Evolutionary conservation across 2,329 filamentous ascomycete species (phyloP), one percentile per base, ranked within the genome.

Genomic region (Apiospora phragmitis): DNA sequence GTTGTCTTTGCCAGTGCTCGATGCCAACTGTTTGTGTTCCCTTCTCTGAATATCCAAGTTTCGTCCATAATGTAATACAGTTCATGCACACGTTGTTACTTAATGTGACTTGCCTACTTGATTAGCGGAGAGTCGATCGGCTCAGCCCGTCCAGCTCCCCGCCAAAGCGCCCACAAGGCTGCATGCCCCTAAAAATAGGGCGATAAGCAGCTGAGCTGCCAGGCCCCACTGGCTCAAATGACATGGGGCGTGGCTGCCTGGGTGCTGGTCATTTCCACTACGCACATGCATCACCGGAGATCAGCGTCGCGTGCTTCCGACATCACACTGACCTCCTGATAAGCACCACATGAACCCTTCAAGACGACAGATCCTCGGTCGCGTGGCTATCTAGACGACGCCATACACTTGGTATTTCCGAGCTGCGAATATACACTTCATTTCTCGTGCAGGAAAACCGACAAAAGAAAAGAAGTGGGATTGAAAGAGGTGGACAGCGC

Each of bases 151-250:
- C 49, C 29, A 21, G 51, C 7, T 29, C 55, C 55, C 55, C 51
- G 18, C 51, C 29, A 62, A 38, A 38, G 29, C 55, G 29, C 9
- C 55, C 55, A 38, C 32, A 62, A 62, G 55, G 55, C 55, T 62
- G 55, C 55, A 62, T 62, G 55, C 55, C 55, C 55, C 55, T 62
- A 62, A 62, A 62, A 62, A 62, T 62, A 62, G 55, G 55, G 43
- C 55, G 55, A 62, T 12, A 62, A 24, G 32, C 55, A 59, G 11
- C 51, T 59, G 51, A 59, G 16, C 51, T 21, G 4, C 51, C 21
- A 32, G 18, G 16, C 51, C 51, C 51, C 51, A 59, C 51, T 11
- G 18, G 51, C 29, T 8, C 26, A 32, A 59, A 59, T 59, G 51
- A 59, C 51, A 59, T 35, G 14, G 51, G 29, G 21, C 26, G 11